Conservation (phyloP, 768 basidiomycete species). For the Suillus decipiens region DNA sequence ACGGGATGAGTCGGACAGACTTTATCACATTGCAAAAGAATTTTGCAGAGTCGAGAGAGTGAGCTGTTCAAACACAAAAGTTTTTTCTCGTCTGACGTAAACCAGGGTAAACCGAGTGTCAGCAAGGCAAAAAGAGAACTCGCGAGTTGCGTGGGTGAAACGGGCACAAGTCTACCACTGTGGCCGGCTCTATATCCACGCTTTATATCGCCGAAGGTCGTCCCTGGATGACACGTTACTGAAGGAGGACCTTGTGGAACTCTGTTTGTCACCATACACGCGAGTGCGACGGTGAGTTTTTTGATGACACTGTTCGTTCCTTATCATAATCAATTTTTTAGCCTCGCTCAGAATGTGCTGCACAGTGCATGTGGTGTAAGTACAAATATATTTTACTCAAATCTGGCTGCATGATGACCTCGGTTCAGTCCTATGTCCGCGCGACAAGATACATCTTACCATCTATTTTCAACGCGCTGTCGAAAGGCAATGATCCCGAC, state of each 20-base stretch:
- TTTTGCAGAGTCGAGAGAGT: constrained; percentile 34
- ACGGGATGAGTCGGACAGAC: constrained; percentile 59
- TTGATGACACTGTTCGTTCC: not conserved
- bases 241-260: constrained; percentile 60
- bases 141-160: constrained; percentile 72
- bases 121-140: constrained; percentile 73
- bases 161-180: constrained; percentile 80
- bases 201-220: constrained; percentile 72
- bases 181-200: constrained; percentile 74
- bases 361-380: constrained; percentile 66
- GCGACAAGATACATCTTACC: constrained; percentile 70
- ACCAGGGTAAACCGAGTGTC: constrained; percentile 65
- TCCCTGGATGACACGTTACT: constrained; percentile 73
- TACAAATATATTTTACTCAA: constrained; percentile 9
- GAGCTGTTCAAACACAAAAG: constrained; percentile 7
- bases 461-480: constrained; percentile 57
- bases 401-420: constrained; percentile 13
- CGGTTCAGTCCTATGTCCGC: constrained; percentile 62
- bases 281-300: constrained; percentile 65
- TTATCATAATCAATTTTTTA: constrained; percentile 28
- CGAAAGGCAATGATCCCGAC: constrained; percentile 83
- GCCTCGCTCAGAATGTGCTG: constrained; percentile 69
- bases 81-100: constrained; percentile 5
- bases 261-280: constrained; percentile 81
- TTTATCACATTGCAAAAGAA: constrained; percentile 63